Evolutionary conservation across 2,329 filamentous ascomycete species (phyloP).

Genomic region (Monilinia polystroma): DNA sequence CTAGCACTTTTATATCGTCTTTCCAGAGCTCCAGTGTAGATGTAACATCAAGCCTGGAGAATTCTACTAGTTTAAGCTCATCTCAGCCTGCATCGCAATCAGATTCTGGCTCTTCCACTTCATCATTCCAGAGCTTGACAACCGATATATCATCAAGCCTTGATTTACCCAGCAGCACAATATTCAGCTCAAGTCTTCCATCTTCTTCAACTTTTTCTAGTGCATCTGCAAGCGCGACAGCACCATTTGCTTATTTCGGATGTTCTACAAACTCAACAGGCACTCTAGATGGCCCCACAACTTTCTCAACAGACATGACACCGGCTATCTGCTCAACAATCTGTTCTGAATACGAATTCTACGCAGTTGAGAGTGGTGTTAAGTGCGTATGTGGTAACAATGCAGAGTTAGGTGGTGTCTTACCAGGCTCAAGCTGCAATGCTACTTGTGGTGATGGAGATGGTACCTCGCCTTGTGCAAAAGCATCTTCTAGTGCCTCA

Average conservation of each 20-base stretch:
- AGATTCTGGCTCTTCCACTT: neutral
- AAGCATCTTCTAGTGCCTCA: neutral
- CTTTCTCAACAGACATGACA: conserved; percentile 11
- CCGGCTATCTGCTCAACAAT: conserved; percentile 12
- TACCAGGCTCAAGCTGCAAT: conserved; percentile 10
- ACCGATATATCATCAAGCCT: neutral
- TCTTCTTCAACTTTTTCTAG: neutral
- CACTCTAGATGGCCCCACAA: conserved; percentile 12
- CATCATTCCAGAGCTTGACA: neutral
- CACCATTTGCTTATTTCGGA: conserved; percentile 15
- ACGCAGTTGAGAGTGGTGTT: conserved; percentile 15
- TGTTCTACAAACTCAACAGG: conserved; percentile 18
- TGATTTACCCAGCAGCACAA: neutral
- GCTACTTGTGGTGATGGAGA: conserved; percentile 17
- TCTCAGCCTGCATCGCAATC: neutral
- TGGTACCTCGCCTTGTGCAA: conserved; percentile 15
- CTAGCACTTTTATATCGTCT: neutral
- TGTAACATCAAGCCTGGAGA: neutral
- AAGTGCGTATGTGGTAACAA: conserved; percentile 20
- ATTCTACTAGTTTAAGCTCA: too few relatives aligned
- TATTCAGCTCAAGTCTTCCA: neutral
- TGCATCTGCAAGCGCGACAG: conserved; percentile 4
- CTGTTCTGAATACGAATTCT: conserved; percentile 15
- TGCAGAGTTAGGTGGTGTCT: neutral
- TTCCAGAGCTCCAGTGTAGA: neutral